Evolutionary conservation across 805 yeast genomes (phyloP), one percentile per base, ranked within the genome.

Genomic region (Myxozyma lipomycoides): DNA sequence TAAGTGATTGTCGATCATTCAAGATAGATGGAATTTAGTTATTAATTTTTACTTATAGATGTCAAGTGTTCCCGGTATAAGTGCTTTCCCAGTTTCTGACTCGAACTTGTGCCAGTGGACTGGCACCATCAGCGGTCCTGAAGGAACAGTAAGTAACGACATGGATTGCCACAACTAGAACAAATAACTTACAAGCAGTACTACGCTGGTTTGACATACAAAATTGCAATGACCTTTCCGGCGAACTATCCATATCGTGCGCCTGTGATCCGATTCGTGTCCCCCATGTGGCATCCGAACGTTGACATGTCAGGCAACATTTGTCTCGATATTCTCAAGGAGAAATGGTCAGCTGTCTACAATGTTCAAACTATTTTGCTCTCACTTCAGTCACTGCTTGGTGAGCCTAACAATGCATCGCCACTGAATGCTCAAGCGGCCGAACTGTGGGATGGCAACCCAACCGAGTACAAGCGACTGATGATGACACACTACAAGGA

Each of bases 221-320:
- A 77, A 49, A 70, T 81, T 43, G 63, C 73, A 28, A 64, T 81
- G 56, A 65, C 64, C 40, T 81, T 81, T 61, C 81, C 83, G 9
- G 66, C 68, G 37, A 73, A 74, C 60, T 81, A 81, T 62, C 86
- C 86, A 0, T 78, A 74, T 61, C 64, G 70, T 2, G 80, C 86
- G 2, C 86, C 86, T 23, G 66, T 66, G 25, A 75, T 81, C 61
- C 72, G 67, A 58, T 81, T 81, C 61, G 73, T 72, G 28, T 74
- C 80, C 39, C 83, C 84, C 17, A 75, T 79, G 75, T 78, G 79
- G 74, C 85, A 80, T 61, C 86, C 86, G 24, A 81, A 81, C 61
- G 78, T 81, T 53, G 83, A 79, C 58, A 75, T 77, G 72, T 69
- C 75, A 47, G 86, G 86, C n/a, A 75, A 78, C 55, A 82, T 81